Evolutionary conservation across 352 stramenopile genomes (phyloP).

Genomic region (Pythium dissimile): DNA sequence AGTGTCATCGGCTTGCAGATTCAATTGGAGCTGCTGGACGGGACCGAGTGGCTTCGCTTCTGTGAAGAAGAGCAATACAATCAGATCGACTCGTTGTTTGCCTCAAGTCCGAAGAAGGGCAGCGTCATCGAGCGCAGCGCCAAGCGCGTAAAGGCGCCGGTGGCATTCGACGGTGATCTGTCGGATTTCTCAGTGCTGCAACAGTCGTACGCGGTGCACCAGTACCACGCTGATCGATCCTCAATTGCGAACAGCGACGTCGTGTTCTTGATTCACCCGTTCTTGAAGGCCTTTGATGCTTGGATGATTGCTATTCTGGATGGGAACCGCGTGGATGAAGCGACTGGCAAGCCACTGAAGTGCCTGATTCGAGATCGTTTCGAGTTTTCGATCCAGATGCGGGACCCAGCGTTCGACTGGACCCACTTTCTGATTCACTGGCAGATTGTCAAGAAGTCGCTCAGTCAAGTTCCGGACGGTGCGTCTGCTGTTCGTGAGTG

Average conservation of each 20-base stretch:
- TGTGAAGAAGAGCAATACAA: slow-evolving; percentile 66
- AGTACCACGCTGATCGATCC: slow-evolving; percentile 67
- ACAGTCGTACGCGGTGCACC: slow-evolving; percentile 80
- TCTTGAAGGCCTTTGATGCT: slow-evolving; percentile 56
- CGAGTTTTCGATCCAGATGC: slow-evolving; percentile 78
- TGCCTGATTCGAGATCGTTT: slow-evolving; percentile 53
- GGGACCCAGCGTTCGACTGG: slow-evolving; percentile 54
- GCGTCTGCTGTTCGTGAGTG: slow-evolving; percentile 23
- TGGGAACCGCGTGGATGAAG: slow-evolving; percentile 15
- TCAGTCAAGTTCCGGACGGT: slow-evolving; percentile 17
- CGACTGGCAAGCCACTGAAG: slow-evolving; percentile 31
- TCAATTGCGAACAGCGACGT: slow-evolving; percentile 65
- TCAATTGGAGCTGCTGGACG: slow-evolving; percentile 54
- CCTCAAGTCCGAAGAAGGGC: not conserved
- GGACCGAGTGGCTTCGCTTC: slow-evolving; percentile 65
- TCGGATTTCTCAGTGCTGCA: slow-evolving; percentile 63
- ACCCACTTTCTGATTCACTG: slow-evolving; percentile 83
- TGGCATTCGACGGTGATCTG: slow-evolving; percentile 30
- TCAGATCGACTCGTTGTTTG: slow-evolving; percentile 42
- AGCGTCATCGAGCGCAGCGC: slow-evolving; percentile 7
- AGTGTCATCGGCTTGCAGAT: slow-evolving; percentile 33
- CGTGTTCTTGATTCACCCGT: slow-evolving; percentile 66
- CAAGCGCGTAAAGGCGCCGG: slow-evolving; percentile 25
- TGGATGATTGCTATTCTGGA: slow-evolving; percentile 15
- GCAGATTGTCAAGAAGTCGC: slow-evolving; percentile 71